Base-by-base conservation (phyloP, 768 basidiomycete genomes). In the Lactifluus hygrophoroides region DNA sequence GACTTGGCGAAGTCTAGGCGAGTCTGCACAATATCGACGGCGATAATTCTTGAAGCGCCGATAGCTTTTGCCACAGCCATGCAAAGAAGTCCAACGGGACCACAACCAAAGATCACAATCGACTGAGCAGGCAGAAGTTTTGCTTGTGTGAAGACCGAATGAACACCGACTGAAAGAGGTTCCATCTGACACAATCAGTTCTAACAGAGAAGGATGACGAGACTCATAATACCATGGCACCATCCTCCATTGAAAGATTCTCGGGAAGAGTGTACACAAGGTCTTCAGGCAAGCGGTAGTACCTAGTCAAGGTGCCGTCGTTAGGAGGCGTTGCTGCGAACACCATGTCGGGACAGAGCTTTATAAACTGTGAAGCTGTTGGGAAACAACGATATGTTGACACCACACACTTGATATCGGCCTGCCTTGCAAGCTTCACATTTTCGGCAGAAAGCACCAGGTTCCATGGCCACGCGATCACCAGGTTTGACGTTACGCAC, bases 11-110 rank as follows among this genome's bases (percentile, higher is more conserved):
- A 96, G 50, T 89, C 80, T 48, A 98, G 83, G 37, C 94, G 85
- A 28, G 77, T 71, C 32, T 81, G 74, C 53, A 84, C 78, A 61
- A 91, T 86, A 68, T 94, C 94, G 60, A 95, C 80, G 3, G 86
- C 94, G 59, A 98, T 80, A 61, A 95, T 78, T 48, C 88, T 84
- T 42, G 79, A 77, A 2, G 93, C 95, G 35, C 93, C 94, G 47
- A 95, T 76, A 3, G 94, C 94, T 69, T 88, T 94, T 7, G 95
- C 94, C n/a, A 93, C 91, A 7, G 91, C 94, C 88, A 94, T 91
- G 68, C 88, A 90, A 21, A 96, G 80, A 28, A 95, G 73, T n/a
- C 87, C 86, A 55, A 88, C 83, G 2, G 94, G 94, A 2, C 94
- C 91, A 61, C 85, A 94, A 30, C 94, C 94, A 66, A 94, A 94